Evolutionary conservation across 2,329 filamentous ascomycete genomes (phyloP).

Genomic region (Fusarium falciforme): DNA sequence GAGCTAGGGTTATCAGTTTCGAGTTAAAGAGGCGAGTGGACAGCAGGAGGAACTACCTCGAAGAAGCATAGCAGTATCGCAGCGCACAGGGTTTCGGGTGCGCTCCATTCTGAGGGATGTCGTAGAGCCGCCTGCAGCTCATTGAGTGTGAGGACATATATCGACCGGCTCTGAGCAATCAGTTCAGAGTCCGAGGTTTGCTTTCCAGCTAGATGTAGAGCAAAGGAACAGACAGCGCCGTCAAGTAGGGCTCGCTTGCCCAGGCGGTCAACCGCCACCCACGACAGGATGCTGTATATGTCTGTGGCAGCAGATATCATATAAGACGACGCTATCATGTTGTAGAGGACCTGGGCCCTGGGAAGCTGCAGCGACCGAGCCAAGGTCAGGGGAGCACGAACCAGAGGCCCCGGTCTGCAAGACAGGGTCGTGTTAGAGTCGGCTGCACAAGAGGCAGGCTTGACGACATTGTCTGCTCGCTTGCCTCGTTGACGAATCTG

Average conservation of each 20-base stretch:
- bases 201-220: conserved; percentile 54
- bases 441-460: conserved; percentile 16
- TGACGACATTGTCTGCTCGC: conserved; percentile 9
- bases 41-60: conserved; percentile 45
- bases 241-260: conserved; percentile 52
- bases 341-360: conserved; percentile 47
- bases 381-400: conserved; percentile 24
- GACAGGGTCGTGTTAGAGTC: conserved; percentile 19
- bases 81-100: conserved; percentile 55
- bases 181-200: conserved; percentile 44
- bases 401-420: conserved; percentile 5
- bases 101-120: conserved; percentile 53
- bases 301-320: conserved; percentile 35
- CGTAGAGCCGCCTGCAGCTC: conserved; percentile 51
- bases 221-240: conserved; percentile 52
- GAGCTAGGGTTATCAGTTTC: conserved; percentile 45
- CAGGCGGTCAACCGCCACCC: conserved; percentile 44
- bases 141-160: conserved; percentile 53
- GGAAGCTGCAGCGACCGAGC: conserved; percentile 26
- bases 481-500: conserved; percentile 47
- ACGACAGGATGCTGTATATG: conserved; percentile 41
- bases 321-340: conserved; percentile 45
- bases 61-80: conserved; percentile 55
- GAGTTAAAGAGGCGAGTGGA: neutral
- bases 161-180: conserved; percentile 49